Evolutionary conservation across 1,139 yeast genomes (phyloP).

Genomic region (Pichia terricola): DNA sequence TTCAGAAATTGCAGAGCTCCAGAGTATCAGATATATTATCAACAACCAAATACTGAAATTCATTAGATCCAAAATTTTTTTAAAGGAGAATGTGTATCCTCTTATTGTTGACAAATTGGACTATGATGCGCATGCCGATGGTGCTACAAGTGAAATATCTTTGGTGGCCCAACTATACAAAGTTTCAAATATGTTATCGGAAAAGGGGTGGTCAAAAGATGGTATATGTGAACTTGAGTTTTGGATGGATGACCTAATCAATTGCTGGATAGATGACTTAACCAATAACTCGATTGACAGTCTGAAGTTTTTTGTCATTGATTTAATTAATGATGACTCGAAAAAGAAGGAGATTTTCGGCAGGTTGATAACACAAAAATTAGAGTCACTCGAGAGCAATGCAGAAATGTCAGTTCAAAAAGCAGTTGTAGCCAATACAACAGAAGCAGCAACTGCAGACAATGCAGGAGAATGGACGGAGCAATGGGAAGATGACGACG

Average conservation of each 20-base stretch:
- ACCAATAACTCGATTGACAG: slow-evolving; percentile 19
- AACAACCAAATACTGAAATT: slow-evolving; percentile 15
- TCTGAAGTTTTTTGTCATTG: slow-evolving; percentile 15
- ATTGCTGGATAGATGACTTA: slow-evolving; percentile 21
- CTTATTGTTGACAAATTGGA: slow-evolving; percentile 17
- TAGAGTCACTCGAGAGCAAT: neutral
- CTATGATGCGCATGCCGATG: slow-evolving; percentile 1
- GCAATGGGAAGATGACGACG: slow-evolving; percentile 16
- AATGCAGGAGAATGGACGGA: neutral
- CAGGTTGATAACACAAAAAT: slow-evolving; percentile 1
- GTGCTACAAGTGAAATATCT: slow-evolving; percentile 3
- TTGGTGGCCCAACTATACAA: slow-evolving; percentile 6
- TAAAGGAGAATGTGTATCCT: slow-evolving; percentile 18
- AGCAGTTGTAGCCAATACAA: neutral
- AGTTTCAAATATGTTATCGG: slow-evolving; percentile 16
- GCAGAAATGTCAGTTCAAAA: neutral
- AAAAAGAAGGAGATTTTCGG: slow-evolving; percentile 5
- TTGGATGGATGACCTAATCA: slow-evolving; percentile 24
- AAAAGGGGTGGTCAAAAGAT: slow-evolving; percentile 22
- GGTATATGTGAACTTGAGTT: slow-evolving; percentile 24
- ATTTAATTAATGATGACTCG: slow-evolving; percentile 8
- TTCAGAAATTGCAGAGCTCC: neutral
- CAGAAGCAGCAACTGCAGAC: slow-evolving; percentile 1
- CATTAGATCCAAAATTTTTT: slow-evolving; percentile 16
- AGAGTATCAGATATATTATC: slow-evolving; percentile 12